A percentile compares a stretch with the other conserved stretches of the same genome.
Conservation (phyloP, 2,329 filamentous ascomycete species). For the Fusarium nematophilum region DNA sequence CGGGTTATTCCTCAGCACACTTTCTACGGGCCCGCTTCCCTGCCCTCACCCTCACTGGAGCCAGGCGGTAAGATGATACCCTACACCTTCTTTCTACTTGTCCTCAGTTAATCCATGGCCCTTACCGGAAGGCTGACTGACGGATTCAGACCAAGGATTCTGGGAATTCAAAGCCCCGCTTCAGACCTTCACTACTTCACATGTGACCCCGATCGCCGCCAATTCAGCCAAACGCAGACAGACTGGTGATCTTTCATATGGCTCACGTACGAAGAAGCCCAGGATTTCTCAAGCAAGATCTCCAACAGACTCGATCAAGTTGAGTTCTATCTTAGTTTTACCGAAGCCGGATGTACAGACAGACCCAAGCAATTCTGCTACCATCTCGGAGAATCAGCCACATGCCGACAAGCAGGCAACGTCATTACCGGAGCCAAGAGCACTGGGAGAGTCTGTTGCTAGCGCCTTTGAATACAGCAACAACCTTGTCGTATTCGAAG, state of each 20-base stretch:
- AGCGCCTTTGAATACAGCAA: constrained; percentile 8
- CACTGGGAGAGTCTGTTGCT: constrained; percentile 2
- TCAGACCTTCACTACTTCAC: background rate
- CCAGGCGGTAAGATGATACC: background rate
- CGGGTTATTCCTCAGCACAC: background rate
- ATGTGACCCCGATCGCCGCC: background rate
- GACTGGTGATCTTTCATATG: background rate
- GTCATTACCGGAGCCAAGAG: background rate
- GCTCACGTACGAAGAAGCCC: background rate
- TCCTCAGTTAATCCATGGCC: background rate
- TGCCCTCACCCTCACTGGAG: background rate
- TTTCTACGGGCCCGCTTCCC: background rate
- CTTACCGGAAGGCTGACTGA: constrained; percentile 2
- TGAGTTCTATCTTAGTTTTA: background rate
- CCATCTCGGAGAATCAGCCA: constrained; percentile 3
- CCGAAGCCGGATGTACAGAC: background rate
- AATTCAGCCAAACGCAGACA: constrained; percentile 1
- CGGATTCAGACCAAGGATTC: constrained; percentile 7
- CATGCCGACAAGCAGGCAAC: background rate
- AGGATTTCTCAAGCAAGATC: constrained; percentile 6
- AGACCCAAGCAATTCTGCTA: background rate
- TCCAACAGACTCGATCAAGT: constrained; percentile 1
- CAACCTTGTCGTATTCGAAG: background rate
- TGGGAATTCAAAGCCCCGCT: background rate
- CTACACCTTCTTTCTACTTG: constrained; percentile 1